Conservation (phyloP, 139 green algal species). For the Spirogloea muscicola region DNA sequence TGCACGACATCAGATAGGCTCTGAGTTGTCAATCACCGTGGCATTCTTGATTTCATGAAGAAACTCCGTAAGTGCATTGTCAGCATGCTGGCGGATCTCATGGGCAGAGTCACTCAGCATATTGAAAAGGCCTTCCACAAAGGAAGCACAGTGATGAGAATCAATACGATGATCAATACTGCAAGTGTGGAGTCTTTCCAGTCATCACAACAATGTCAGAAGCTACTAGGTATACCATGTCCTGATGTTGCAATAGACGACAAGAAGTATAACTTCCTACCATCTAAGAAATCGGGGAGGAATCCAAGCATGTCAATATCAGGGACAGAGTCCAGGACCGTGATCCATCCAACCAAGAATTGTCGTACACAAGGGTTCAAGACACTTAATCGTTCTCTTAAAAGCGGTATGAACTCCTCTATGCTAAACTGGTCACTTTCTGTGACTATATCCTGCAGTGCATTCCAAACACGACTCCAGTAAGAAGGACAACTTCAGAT, state of each 20-base stretch:
- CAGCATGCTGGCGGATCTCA: constrained; percentile 64
- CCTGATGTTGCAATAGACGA: neutral
- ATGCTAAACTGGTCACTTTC: constrained; percentile 53
- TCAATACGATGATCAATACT: neutral
- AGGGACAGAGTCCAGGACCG: constrained; percentile 76
- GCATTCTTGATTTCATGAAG: constrained; percentile 43
- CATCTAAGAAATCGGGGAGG: constrained; percentile 84
- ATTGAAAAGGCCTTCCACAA: constrained; percentile 64
- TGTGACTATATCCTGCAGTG: constrained; percentile 28
- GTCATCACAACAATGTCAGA: neutral
- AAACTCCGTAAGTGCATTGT: constrained; percentile 59
- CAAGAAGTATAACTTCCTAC: constrained; percentile 8
- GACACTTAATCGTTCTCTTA: constrained; percentile 74
- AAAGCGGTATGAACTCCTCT: constrained; percentile 76
- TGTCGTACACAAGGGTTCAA: constrained; percentile 78
- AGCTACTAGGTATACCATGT: neutral
- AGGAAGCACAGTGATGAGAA: neutral
- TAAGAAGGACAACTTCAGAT: neutral
- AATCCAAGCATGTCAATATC: constrained; percentile 82
- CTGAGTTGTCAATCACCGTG: constrained; percentile 3
- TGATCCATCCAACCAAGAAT: constrained; percentile 82
- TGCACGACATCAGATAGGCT: neutral
- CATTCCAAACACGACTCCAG: neutral
- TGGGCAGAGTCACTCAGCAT: constrained; percentile 74
- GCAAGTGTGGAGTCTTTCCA: neutral